Percentiles rank a stretch among this genome's conserved stretches.
Conservation (phyloP, 352 stramenopile species). For the Elongisporangium undulatum region DNA sequence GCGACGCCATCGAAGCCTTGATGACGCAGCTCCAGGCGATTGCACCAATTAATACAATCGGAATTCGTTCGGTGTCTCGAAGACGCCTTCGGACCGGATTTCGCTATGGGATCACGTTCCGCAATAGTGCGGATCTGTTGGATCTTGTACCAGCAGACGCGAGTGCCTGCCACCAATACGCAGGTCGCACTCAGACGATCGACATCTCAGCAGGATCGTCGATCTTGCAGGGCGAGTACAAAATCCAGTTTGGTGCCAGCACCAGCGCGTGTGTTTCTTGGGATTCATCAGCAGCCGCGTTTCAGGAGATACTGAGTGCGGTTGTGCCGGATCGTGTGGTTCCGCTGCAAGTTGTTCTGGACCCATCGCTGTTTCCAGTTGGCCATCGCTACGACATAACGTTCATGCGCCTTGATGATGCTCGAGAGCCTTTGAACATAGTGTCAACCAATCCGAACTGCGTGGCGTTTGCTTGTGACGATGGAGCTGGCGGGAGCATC, state of each 20-base stretch:
- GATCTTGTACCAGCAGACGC: constrained; percentile 40
- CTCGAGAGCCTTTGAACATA: constrained; percentile 21
- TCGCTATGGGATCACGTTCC: constrained; percentile 46
- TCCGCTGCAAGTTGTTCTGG: constrained; percentile 35
- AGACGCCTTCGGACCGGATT: constrained; percentile 29
- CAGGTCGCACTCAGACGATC: constrained; percentile 56
- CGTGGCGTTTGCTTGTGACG: constrained; percentile 42
- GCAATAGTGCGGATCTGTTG: constrained; percentile 44
- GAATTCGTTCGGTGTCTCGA: constrained; percentile 28
- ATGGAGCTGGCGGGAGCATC: constrained; percentile 17
- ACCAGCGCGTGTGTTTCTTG: constrained; percentile 38
- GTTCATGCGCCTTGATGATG: constrained; percentile 39
- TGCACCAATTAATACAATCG: constrained; percentile 50
- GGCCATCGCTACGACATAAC: constrained; percentile 43
- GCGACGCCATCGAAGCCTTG: constrained; percentile 43
- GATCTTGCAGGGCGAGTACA: constrained; percentile 47
- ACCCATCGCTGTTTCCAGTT: constrained; percentile 25
- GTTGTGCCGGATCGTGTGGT: constrained; percentile 34
- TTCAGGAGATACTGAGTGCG: constrained; percentile 30
- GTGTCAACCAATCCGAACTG: constrained; percentile 23
- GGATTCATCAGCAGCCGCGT: constrained; percentile 26
- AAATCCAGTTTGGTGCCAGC: constrained; percentile 29
- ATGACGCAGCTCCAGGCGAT: constrained; percentile 27
- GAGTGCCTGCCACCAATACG: constrained; percentile 23
- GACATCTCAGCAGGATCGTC: constrained; percentile 32